These are phyloP conservation scores for Eucalyptus cloeziana DNA, from an alignment of 345 rosid genomes.

Conservation along the genomic window DNA sequence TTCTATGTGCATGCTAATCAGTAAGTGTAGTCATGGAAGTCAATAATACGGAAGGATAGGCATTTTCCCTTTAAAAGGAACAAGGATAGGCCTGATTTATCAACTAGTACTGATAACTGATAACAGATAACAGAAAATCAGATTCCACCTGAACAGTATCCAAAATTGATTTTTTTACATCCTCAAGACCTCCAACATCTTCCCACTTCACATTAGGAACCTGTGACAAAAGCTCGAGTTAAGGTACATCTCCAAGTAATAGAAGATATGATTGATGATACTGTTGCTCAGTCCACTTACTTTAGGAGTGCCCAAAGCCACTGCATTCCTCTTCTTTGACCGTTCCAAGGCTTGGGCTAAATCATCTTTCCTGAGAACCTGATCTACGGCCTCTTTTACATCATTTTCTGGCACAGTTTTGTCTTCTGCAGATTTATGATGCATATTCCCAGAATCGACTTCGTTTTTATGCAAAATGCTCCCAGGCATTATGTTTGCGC, in stretches of 20 bases:
- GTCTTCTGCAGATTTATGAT: conserved; percentile 9
- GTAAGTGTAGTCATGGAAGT: background rate
- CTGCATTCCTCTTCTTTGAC: conserved; percentile 92
- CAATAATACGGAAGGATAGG: background rate
- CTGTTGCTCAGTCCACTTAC: conserved; percentile 16
- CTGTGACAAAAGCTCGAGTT: conserved; percentile 8
- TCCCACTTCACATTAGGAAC: conserved; percentile 97
- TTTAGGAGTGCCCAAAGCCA: conserved; percentile 95
- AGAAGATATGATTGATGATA: background rate
- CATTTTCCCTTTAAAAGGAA: background rate
- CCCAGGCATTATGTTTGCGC: conserved; percentile 46
- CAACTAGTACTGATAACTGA: background rate
- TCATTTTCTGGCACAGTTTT: conserved; percentile 12
- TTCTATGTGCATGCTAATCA: background rate
- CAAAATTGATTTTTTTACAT: conserved; percentile 83
- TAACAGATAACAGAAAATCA: background rate
- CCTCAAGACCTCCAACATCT: conserved; percentile 97
- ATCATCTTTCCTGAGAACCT: conserved; percentile 29
- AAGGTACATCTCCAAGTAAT: background rate
- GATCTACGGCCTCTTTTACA: conserved; percentile 11
- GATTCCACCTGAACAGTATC: conserved; percentile 80
- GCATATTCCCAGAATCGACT: conserved; percentile 7
- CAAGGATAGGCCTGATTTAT: background rate
- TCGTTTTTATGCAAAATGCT: conserved; percentile 20
- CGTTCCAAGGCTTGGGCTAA: conserved; percentile 65